Conservation (phyloP, 148 eudicot species). For the Fagopyrum tataricum region DNA sequence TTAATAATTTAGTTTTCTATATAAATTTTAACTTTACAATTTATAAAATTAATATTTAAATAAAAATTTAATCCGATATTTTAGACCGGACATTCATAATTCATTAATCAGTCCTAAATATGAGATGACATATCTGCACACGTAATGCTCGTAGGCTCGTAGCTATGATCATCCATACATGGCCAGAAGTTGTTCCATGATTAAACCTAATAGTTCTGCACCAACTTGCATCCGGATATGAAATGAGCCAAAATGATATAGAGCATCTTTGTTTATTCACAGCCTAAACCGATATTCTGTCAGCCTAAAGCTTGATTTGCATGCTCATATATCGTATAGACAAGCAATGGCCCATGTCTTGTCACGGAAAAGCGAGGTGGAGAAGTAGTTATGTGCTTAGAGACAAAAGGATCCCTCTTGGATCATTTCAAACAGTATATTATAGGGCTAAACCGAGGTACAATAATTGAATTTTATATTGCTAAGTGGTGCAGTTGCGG, state of each 20-base stretch:
- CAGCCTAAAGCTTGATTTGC: neutral
- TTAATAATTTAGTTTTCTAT: too few species aligned
- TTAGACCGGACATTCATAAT: too few species aligned
- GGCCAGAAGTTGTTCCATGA: neutral
- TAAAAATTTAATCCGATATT: too few species aligned
- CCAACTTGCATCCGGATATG: neutral
- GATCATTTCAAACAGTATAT: too few species aligned
- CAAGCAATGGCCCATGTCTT: neutral
- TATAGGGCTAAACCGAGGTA: too few species aligned
- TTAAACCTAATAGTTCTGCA: neutral
- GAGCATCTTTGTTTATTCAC: neutral
- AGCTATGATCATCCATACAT: neutral
- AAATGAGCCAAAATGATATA: neutral
- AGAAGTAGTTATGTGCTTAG: neutral
- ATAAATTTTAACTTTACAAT: too few species aligned
- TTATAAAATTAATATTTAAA: too few species aligned
- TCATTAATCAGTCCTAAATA: too few species aligned
- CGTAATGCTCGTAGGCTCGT: neutral
- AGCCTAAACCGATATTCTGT: neutral
- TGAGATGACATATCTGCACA: too few species aligned
- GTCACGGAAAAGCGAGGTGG: neutral
- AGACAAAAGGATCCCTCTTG: neutral
- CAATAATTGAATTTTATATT: too few species aligned
- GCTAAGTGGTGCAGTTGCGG: too few species aligned
- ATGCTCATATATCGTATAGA: neutral